Percentiles rank a stretch among this genome's conserved stretches.
Evolutionary conservation across 73 alveolate species (phyloP).

Genomic region (Diophrys sp.): DNA sequence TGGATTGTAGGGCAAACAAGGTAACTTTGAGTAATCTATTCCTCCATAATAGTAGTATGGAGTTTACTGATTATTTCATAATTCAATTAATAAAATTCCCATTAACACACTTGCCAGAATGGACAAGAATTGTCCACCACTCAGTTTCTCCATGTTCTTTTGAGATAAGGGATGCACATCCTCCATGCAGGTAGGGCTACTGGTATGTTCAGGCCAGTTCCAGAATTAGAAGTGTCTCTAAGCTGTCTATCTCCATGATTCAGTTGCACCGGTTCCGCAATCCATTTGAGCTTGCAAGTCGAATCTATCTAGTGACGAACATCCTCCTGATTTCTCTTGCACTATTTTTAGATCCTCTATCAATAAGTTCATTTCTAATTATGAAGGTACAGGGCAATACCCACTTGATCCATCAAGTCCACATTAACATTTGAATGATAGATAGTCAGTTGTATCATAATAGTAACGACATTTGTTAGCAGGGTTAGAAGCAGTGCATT

Average conservation of each 20-base stretch:
- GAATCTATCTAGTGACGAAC: constrained; percentile 2
- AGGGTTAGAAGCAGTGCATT: constrained; percentile 4
- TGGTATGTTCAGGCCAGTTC: neutral
- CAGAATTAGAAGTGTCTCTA: neutral
- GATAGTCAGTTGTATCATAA: neutral
- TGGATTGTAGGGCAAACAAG: too few relatives aligned
- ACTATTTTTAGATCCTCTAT: neutral
- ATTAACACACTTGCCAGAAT: too few relatives aligned
- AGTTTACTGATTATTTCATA: too few relatives aligned
- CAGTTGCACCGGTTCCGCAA: constrained; percentile 3
- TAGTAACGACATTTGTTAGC: neutral
- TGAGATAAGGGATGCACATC: neutral
- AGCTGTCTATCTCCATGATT: neutral
- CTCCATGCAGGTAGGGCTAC: neutral
- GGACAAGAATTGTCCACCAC: too few relatives aligned
- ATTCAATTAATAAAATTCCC: too few relatives aligned
- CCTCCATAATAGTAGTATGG: too few relatives aligned
- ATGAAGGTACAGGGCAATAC: constrained; percentile 5
- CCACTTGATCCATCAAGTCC: constrained; percentile 12
- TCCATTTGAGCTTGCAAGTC: neutral
- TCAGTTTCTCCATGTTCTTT: neutral
- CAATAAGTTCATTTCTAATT: neutral
- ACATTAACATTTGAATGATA: neutral
- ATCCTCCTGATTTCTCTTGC: neutral
- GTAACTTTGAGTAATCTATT: too few relatives aligned